Percentiles rank a stretch among this genome's conserved stretches.
These are phyloP conservation scores for Ettlia oleoabundans DNA, from an alignment of 139 green algal genomes.

Conservation along the genomic window DNA sequence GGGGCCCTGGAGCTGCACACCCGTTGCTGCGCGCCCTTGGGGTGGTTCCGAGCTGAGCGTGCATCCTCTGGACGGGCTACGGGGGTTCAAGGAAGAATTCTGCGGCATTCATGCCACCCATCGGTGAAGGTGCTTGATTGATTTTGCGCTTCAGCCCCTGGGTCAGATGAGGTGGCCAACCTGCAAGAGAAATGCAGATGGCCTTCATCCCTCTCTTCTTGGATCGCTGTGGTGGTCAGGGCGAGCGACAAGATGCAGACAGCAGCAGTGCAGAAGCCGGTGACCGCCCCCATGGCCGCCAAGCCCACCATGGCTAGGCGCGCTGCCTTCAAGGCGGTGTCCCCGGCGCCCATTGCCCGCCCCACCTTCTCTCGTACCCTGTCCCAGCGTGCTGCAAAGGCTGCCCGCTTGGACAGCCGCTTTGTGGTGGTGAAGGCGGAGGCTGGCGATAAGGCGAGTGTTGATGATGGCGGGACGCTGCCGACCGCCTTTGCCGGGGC, in stretches of 20 bases:
- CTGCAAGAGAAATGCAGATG: not conserved
- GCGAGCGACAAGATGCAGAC: not conserved
- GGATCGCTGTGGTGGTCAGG: not conserved
- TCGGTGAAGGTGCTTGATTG: too few relatives aligned
- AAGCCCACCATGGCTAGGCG: not conserved
- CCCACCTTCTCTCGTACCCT: slow-evolving; percentile 4
- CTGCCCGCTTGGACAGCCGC: slow-evolving; percentile 4
- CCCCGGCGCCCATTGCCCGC: slow-evolving; percentile 8
- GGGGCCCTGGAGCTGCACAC: too few relatives aligned
- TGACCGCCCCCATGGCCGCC: slow-evolving; percentile 1
- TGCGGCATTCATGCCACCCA: too few relatives aligned
- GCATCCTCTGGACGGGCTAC: too few relatives aligned
- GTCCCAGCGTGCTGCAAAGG: not conserved
- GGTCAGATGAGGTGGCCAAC: not conserved
- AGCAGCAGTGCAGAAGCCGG: not conserved
- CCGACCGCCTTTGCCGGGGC: not conserved
- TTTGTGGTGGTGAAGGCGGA: slow-evolving; percentile 40
- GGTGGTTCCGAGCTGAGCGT: too few relatives aligned
- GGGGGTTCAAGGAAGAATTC: too few relatives aligned
- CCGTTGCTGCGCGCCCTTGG: too few relatives aligned
- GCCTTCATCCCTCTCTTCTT: not conserved
- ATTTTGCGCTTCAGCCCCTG: too few relatives aligned
- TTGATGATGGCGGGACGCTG: not conserved
- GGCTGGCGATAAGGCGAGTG: slow-evolving; percentile 49
- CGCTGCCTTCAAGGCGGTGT: slow-evolving; percentile 14